These are phyloP conservation scores for Dryas octopetala DNA, from an alignment of 306 rosid genomes.

Conservation along the genomic window DNA sequence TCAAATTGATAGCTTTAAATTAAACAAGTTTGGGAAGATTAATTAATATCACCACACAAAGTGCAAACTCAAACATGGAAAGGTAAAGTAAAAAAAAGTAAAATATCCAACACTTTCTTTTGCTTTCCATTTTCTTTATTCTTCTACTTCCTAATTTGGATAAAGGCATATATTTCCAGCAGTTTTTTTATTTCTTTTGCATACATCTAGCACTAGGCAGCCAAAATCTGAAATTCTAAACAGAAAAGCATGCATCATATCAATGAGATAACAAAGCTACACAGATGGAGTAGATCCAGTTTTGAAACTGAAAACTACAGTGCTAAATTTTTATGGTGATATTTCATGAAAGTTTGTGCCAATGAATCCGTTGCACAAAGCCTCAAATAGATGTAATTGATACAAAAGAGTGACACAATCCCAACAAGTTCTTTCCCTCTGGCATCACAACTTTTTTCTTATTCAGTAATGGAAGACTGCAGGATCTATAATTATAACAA, in stretches of 20 bases:
- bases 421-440: conserved; percentile 29
- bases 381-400: conserved; percentile 31
- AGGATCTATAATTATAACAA: conserved; percentile 31
- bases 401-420: conserved; percentile 32
- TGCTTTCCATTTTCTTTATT: neutral
- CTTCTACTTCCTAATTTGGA: conserved; percentile 4
- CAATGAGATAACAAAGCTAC: conserved; percentile 21
- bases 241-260: conserved; percentile 22
- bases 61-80: conserved; percentile 10
- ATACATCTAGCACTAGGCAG: neutral
- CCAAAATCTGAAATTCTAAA: conserved; percentile 4
- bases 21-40: neutral
- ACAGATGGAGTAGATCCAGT: conserved; percentile 14
- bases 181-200: neutral
- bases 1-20: conserved; percentile 23
- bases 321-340: conserved; percentile 24
- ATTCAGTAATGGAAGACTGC: conserved; percentile 26
- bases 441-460: conserved; percentile 34
- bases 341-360: conserved; percentile 22
- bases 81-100: neutral
- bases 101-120: neutral
- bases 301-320: conserved; percentile 32
- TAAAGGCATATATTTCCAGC: too few species aligned
- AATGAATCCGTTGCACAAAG: conserved; percentile 26
- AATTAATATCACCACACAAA: neutral